A percentile compares a stretch with the other conserved stretches of the same genome.
Evolutionary conservation across 495 filamentous ascomycete species (phyloP).

Genomic region (Aspergillus carlsbadensis): DNA sequence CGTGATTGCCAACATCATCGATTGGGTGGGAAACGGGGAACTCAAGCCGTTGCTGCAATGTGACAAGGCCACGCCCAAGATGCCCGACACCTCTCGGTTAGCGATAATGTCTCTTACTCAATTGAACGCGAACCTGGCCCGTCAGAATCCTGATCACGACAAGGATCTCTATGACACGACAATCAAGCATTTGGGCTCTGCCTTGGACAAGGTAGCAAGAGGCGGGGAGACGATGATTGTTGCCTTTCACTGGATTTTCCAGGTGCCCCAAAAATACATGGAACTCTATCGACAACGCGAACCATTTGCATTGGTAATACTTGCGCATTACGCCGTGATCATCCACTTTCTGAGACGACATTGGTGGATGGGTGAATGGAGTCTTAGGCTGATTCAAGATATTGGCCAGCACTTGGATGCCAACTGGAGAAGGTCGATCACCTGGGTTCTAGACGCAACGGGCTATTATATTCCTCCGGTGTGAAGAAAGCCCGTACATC

Average conservation of each 20-base stretch:
- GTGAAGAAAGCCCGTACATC: background rate
- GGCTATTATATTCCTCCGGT: conserved; percentile 30
- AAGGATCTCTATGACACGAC: conserved; percentile 29
- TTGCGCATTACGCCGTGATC: conserved; percentile 52
- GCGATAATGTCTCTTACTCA: conserved; percentile 32
- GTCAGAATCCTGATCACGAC: conserved; percentile 27
- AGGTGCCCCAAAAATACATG: conserved; percentile 50
- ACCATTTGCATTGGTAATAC: conserved; percentile 54
- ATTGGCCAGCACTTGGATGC: conserved; percentile 31
- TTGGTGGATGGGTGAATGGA: conserved; percentile 56
- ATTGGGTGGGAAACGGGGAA: conserved; percentile 37
- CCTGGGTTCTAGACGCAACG: conserved; percentile 42
- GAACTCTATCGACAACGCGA: conserved; percentile 47
- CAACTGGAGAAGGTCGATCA: conserved; percentile 34
- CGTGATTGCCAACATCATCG: conserved; percentile 27
- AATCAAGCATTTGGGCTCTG: conserved; percentile 30
- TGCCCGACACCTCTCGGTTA: conserved; percentile 40
- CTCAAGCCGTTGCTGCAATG: conserved; percentile 29
- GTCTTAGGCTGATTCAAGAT: conserved; percentile 27
- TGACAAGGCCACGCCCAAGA: conserved; percentile 25
- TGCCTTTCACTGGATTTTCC: conserved; percentile 50
- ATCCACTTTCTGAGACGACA: conserved; percentile 46
- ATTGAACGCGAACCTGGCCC: conserved; percentile 27
- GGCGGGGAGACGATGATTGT: conserved; percentile 37
- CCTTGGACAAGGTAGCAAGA: conserved; percentile 32